Evolutionary conservation across 257 asterid genomes (phyloP).

Genomic region (Solanum pinnatisectum): DNA sequence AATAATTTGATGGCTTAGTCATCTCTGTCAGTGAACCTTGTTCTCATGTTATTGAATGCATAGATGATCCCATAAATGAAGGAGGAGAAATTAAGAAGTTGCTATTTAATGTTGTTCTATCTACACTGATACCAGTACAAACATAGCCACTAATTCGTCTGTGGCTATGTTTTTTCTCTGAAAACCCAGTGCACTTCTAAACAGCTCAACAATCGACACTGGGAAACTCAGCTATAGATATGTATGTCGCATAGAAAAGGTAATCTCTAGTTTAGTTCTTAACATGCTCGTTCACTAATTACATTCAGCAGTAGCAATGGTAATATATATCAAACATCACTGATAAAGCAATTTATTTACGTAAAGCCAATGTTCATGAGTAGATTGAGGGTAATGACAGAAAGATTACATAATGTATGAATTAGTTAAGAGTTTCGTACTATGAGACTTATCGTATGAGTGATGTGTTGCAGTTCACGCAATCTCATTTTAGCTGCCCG

Average conservation of each 20-base stretch:
- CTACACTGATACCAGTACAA: not conserved
- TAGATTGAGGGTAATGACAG: not conserved
- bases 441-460: not conserved
- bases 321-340: not conserved
- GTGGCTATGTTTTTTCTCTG: not conserved
- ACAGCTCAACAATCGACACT: not conserved
- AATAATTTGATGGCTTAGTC: not conserved
- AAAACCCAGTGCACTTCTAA: not conserved
- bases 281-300: not conserved
- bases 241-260: not conserved
- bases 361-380: not conserved
- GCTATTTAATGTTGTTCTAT: not conserved
- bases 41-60: not conserved
- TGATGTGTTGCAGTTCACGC: not conserved
- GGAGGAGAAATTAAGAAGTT: not conserved
- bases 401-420: not conserved
- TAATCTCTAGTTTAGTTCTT: not conserved
- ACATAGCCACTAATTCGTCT: not conserved
- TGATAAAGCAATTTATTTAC: not conserved
- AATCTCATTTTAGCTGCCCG: not conserved
- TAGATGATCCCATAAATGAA: not conserved
- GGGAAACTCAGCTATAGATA: not conserved
- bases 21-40: not conserved
- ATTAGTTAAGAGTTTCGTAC: not conserved
- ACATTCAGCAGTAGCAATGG: not conserved